Conservation (phyloP, 1,139 yeast species). For the Yamadazyma atlantica region DNA sequence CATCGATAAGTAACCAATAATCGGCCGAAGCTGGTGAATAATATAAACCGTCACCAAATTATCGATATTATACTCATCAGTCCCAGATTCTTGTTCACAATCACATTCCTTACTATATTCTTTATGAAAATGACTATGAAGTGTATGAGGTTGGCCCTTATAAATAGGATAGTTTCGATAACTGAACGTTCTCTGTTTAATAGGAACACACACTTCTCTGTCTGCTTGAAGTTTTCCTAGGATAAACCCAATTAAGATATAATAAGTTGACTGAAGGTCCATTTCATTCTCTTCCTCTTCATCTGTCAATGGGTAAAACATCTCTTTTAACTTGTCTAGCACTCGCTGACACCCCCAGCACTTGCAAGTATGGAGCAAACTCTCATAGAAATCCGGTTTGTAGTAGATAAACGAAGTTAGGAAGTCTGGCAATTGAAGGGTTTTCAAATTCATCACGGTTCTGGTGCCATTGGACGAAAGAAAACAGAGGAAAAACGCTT, state of each 20-base stretch:
- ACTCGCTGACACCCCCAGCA: constrained; percentile 39
- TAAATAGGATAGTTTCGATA: constrained; percentile 34
- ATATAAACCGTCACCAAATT: constrained; percentile 37
- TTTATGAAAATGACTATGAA: constrained; percentile 34
- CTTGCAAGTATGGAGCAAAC: constrained; percentile 36
- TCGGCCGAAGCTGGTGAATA: constrained; percentile 36
- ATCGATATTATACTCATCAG: constrained; percentile 26
- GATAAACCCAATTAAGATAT: constrained; percentile 35
- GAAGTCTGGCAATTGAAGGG: constrained; percentile 37
- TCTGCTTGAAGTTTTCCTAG: constrained; percentile 39
- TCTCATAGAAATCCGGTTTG: constrained; percentile 37
- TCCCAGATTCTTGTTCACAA: constrained; percentile 24
- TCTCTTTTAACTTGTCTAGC: constrained; percentile 21
- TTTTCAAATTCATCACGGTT: constrained; percentile 20
- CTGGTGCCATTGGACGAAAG: constrained; percentile 16
- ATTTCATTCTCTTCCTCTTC: constrained; percentile 17
- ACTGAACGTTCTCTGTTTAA: constrained; percentile 26
- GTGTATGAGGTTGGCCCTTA: constrained; percentile 39
- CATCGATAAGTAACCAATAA: constrained; percentile 25
- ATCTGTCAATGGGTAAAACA: constrained; percentile 25
- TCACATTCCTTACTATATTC: constrained; percentile 16
- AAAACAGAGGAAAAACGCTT: constrained; percentile 35
- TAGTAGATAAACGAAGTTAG: constrained; percentile 41
- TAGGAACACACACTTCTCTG: constrained; percentile 40
- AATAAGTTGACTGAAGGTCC: constrained; percentile 31